Percentiles rank a stretch among this genome's conserved stretches.
These are phyloP conservation scores for Colletotrichum tropicale DNA, from an alignment of 2,329 filamentous ascomycete genomes.

Conservation along the genomic window DNA sequence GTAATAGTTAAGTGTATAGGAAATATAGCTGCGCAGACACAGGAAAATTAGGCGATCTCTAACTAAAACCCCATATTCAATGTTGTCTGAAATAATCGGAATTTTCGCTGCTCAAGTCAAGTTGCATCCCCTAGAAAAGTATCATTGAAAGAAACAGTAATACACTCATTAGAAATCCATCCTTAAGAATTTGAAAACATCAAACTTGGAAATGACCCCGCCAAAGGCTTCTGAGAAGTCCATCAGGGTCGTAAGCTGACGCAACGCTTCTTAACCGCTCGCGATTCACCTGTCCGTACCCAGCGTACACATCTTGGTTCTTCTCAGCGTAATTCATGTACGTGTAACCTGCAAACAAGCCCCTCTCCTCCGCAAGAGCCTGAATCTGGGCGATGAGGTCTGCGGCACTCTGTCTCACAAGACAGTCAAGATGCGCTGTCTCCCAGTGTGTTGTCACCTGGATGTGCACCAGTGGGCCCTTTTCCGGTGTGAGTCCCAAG, in stretches of 20 bases:
- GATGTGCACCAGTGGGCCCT: conserved; percentile 36
- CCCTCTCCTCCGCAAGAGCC: conserved; percentile 28
- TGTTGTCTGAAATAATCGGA: too few species aligned
- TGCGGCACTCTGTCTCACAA: conserved; percentile 25
- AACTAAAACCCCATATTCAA: too few species aligned
- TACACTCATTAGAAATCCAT: too few species aligned
- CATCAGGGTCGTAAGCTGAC: conserved; percentile 30
- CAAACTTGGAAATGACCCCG: conserved; percentile 26
- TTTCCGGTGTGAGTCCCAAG: conserved; percentile 38
- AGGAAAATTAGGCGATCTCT: too few species aligned
- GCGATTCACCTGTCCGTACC: conserved; percentile 40
- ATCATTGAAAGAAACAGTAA: too few species aligned
- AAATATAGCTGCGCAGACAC: too few species aligned
- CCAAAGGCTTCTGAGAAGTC: conserved; percentile 27
- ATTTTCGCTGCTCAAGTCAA: too few species aligned
- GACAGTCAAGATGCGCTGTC: conserved; percentile 29
- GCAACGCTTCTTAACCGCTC: conserved; percentile 26
- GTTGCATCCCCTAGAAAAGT: too few species aligned
- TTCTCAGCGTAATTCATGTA: conserved; percentile 39
- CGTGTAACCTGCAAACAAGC: conserved; percentile 34
- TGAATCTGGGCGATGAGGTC: conserved; percentile 28
- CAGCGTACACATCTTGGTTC: conserved; percentile 39
- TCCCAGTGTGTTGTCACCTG: conserved; percentile 30
- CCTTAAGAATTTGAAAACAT: not conserved
- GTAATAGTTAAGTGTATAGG: too few species aligned